These are phyloP conservation scores for Teratosphaeria viscida DNA, from an alignment of 2,329 filamentous ascomycete genomes.

Conservation along the genomic window DNA sequence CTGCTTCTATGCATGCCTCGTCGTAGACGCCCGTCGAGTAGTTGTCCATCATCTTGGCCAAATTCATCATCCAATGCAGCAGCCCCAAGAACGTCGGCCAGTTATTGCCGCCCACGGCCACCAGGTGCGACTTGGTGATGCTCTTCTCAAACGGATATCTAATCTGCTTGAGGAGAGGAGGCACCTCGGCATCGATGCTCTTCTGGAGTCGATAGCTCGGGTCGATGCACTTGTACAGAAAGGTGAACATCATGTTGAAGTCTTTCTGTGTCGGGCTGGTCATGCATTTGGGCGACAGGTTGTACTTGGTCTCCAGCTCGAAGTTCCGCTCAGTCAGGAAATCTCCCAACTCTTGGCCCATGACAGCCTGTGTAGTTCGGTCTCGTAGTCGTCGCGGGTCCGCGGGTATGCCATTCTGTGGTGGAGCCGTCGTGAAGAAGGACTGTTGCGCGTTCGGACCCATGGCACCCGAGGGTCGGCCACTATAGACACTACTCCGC, in stretches of 20 bases:
- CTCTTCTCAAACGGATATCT: constrained; percentile 91
- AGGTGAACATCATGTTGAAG: constrained; percentile 96
- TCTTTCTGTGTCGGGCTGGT: constrained; percentile 96
- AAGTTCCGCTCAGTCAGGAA: constrained; percentile 92
- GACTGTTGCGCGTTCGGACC: constrained; percentile 62
- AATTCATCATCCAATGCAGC: constrained; percentile 98
- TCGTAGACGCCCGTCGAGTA: constrained; percentile 73
- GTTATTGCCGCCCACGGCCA: constrained; percentile 90
- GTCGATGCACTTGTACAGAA: constrained; percentile 92
- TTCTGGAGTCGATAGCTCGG: constrained; percentile 89
- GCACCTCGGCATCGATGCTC: constrained; percentile 89
- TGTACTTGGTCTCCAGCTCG: constrained; percentile 95
- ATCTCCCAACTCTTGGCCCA: constrained; percentile 82
- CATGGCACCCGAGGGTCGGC: constrained; percentile 51
- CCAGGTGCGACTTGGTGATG: constrained; percentile 92
- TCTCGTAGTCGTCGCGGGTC: constrained; percentile 84
- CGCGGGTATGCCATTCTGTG: constrained; percentile 67
- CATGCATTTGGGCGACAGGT: constrained; percentile 78
- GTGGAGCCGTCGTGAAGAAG: constrained; percentile 84
- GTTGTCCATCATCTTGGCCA: constrained; percentile 85
- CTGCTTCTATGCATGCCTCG: constrained; percentile 77
- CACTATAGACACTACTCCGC: constrained; percentile 61
- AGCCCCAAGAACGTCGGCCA: constrained; percentile 92
- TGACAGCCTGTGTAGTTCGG: constrained; percentile 64
- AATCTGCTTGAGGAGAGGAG: constrained; percentile 81